Evolutionary conservation across 2,329 filamentous ascomycete genomes (phyloP).

Genomic region (Fonsecaea monophora): DNA sequence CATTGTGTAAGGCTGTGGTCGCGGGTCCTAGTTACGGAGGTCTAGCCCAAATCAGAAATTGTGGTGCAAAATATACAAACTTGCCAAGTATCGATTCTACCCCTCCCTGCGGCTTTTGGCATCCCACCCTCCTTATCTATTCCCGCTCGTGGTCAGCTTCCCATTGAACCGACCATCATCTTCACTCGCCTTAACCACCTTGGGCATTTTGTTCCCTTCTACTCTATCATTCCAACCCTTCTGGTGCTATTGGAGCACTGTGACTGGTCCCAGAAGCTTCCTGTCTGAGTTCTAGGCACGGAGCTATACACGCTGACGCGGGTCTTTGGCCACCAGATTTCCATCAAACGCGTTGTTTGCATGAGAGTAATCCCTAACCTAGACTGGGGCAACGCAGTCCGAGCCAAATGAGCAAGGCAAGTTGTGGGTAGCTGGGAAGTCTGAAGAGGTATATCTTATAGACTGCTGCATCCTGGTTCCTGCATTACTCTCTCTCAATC

Average conservation of each 20-base stretch:
- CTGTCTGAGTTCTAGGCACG: slow-evolving; percentile 12
- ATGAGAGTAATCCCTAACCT: slow-evolving; percentile 4
- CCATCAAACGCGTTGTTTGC: slow-evolving; percentile 26
- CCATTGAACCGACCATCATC: slow-evolving; percentile 7
- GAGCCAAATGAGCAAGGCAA: not conserved
- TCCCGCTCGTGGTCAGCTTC: slow-evolving; percentile 30
- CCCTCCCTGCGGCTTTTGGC: not conserved
- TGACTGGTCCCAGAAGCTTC: slow-evolving; percentile 10
- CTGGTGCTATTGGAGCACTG: not conserved
- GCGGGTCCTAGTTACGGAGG: not conserved
- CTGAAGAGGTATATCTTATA: slow-evolving; percentile 24
- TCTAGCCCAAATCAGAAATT: not conserved
- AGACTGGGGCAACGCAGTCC: slow-evolving; percentile 18
- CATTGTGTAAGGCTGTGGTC: not conserved
- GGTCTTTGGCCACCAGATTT: slow-evolving; percentile 7
- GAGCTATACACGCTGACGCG: slow-evolving; percentile 19
- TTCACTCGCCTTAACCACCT: slow-evolving; percentile 27
- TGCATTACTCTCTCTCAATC: slow-evolving; percentile 20
- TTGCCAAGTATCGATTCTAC: slow-evolving; percentile 13
- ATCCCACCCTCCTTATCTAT: slow-evolving; percentile 9
- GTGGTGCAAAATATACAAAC: slow-evolving; percentile 17
- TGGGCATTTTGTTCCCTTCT: slow-evolving; percentile 28
- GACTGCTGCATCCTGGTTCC: slow-evolving; percentile 17
- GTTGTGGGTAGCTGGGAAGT: slow-evolving; percentile 12
- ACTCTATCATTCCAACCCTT: slow-evolving; percentile 3